Evolutionary conservation across 2,329 filamentous ascomycete species (phyloP).

Genomic region (Fusarium sp.): DNA sequence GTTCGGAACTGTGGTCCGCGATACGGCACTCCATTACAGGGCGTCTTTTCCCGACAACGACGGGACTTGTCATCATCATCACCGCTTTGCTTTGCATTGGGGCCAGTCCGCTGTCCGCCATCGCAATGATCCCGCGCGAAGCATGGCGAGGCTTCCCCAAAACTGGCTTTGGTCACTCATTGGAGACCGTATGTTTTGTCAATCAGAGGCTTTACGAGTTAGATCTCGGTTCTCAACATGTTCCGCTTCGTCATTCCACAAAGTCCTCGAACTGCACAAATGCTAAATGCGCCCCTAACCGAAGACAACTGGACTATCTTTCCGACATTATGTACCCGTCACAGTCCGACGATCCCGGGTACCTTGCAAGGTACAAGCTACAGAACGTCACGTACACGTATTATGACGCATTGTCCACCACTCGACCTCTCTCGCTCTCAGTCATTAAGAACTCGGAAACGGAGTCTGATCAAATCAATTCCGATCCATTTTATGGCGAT

Average conservation of each 20-base stretch:
- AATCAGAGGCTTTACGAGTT: not conserved
- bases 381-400: not conserved
- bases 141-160: not conserved
- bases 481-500: not conserved
- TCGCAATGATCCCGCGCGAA: constrained; percentile 18
- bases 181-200: not conserved
- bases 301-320: not conserved
- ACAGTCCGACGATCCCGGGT: not conserved
- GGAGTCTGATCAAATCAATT: not conserved
- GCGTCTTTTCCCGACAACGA: not conserved
- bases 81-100: not conserved
- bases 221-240: not conserved
- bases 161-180: not conserved
- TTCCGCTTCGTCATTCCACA: not conserved
- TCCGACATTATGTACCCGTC: not conserved
- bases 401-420: not conserved
- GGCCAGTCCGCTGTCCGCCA: constrained; percentile 12
- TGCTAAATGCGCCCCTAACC: not conserved
- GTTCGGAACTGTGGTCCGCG: constrained; percentile 4
- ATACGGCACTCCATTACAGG: not conserved
- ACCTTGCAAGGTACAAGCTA: not conserved
- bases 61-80: not conserved
- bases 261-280: not conserved
- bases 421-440: not conserved
- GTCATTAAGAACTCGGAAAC: not conserved